Evolutionary conservation across 2,329 filamentous ascomycete species (phyloP), one percentile per base, ranked within the genome.

Genomic region (Xylariaceae sp.): DNA sequence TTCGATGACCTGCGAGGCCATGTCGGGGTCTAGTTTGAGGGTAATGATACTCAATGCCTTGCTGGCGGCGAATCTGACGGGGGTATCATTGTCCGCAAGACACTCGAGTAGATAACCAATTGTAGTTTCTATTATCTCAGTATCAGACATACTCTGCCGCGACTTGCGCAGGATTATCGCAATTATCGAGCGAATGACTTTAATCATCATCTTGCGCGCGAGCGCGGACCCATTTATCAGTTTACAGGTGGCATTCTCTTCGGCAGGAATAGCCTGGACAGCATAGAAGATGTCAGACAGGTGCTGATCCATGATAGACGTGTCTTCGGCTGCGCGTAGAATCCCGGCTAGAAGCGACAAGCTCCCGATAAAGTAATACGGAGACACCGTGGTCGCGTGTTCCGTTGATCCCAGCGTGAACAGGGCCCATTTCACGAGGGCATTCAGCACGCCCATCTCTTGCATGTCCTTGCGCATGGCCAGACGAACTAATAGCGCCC

Each of bases 1-100:
- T 55, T 95, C 88, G 12, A 96, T 85, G 10, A 99, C 87, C 65
- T 97, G 88, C 1, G 82, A 80, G 1, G 89, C 90, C 86, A 96
- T 91, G 19, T 87, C 86, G 0, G 81, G 72, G 42, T 91, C 84
- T 7, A 99, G 73, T 61, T 88, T 92, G 47, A 95, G 75, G 0
- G 92, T 87, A 60, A 97, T 84, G 49, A 95, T 80, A 70, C 91
- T 95, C 42, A 97, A 80, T 3, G 91, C 88, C 72, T 99, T 99
- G 69, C 91, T 96, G 18, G 92, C 89, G 30, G 92, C 88, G 63
- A 96, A 83, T 36, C 94, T 80, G 12, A 99, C 92, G 0, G 91
- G 90, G 0, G 92, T 96, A 65, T 97, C 92, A 56, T 89, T 88
- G 68, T 99, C 94, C 1, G 84, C 84, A 1, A 97, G 75, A 12